These are phyloP conservation scores for Phytopythium aichiense DNA, from an alignment of 352 stramenopile genomes.

Conservation along the genomic window DNA sequence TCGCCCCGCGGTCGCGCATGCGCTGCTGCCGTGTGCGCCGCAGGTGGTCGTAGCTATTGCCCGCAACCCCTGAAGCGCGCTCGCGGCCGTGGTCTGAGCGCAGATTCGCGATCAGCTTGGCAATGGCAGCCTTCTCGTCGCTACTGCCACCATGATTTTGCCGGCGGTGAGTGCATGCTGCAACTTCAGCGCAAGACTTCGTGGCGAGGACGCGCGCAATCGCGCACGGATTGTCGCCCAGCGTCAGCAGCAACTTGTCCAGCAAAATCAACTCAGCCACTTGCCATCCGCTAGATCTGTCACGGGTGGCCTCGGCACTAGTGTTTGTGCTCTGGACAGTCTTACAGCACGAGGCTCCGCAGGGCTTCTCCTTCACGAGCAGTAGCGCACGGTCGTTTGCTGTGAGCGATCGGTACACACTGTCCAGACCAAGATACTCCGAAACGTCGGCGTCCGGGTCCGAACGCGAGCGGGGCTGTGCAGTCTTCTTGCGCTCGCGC, in stretches of 20 bases:
- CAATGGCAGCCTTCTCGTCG: not conserved
- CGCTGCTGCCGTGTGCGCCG: slow-evolving; percentile 65
- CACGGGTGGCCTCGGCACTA: slow-evolving; percentile 2
- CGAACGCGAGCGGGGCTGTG: slow-evolving; percentile 23
- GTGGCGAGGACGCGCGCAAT: slow-evolving; percentile 33
- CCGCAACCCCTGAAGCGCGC: slow-evolving; percentile 28
- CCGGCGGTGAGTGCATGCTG: slow-evolving; percentile 12
- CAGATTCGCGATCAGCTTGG: not conserved
- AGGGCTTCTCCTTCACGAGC: slow-evolving; percentile 20
- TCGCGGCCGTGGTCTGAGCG: slow-evolving; percentile 14
- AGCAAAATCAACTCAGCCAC: slow-evolving; percentile 37
- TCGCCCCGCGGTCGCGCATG: slow-evolving; percentile 76
- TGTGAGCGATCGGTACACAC: slow-evolving; percentile 40
- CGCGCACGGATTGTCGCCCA: slow-evolving; percentile 39
- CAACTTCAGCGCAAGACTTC: slow-evolving; percentile 40
- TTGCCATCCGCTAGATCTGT: slow-evolving; percentile 22
- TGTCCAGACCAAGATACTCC: slow-evolving; percentile 56
- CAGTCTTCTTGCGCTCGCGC: slow-evolving; percentile 27
- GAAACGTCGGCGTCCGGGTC: slow-evolving; percentile 29
- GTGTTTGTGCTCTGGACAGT: not conserved
- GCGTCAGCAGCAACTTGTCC: slow-evolving; percentile 27
- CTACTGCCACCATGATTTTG: not conserved
- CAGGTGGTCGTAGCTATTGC: slow-evolving; percentile 68
- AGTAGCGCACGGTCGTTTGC: slow-evolving; percentile 20
- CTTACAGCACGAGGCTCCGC: slow-evolving; percentile 25